phyloP scores from a whole-genome alignment of 768 basidiomycete genomes.

The Scleroderma bovista region DNA sequence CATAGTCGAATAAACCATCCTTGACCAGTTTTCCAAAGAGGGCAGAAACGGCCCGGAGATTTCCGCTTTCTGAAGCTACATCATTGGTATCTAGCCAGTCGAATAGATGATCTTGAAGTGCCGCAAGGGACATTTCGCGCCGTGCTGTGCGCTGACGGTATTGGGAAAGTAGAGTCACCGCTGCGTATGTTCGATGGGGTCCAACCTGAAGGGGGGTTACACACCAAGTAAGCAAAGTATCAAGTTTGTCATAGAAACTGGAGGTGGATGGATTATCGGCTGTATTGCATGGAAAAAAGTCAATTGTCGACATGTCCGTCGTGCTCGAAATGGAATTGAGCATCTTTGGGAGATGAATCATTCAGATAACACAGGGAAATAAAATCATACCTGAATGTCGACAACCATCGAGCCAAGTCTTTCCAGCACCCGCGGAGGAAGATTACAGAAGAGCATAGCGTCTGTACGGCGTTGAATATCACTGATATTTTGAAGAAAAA shows the following conservation, averaged over 20 bases:
- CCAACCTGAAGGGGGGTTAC: slow-evolving; percentile 79
- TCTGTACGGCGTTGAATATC: slow-evolving; percentile 77
- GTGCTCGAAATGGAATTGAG: slow-evolving; percentile 70
- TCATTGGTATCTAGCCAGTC: slow-evolving; percentile 74
- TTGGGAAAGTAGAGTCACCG: slow-evolving; percentile 57
- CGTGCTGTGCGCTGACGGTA: slow-evolving; percentile 64
- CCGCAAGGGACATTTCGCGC: slow-evolving; percentile 52
- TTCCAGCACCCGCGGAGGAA: slow-evolving; percentile 56
- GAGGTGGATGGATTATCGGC: slow-evolving; percentile 30
- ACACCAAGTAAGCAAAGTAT: slow-evolving; percentile 74
- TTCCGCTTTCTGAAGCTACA: slow-evolving; percentile 50
- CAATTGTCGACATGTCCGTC: slow-evolving; percentile 52
- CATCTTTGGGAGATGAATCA: slow-evolving; percentile 36
- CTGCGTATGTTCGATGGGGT: slow-evolving; percentile 73
- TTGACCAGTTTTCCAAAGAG: slow-evolving; percentile 71
- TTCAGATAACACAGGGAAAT: background rate
- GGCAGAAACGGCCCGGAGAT: slow-evolving; percentile 55
- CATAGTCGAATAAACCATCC: slow-evolving; percentile 67
- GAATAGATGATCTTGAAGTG: slow-evolving; percentile 72
- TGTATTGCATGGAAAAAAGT: slow-evolving; percentile 50
- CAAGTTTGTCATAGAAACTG: slow-evolving; percentile 61
- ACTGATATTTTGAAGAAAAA: slow-evolving; percentile 52
- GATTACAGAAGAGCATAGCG: slow-evolving; percentile 66
- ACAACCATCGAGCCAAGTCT: slow-evolving; percentile 56
- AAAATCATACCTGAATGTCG: slow-evolving; percentile 39